Evolutionary conservation across 345 rosid genomes (phyloP), one percentile per base, ranked within the genome.

Genomic region (Aurinia saxatilis): DNA sequence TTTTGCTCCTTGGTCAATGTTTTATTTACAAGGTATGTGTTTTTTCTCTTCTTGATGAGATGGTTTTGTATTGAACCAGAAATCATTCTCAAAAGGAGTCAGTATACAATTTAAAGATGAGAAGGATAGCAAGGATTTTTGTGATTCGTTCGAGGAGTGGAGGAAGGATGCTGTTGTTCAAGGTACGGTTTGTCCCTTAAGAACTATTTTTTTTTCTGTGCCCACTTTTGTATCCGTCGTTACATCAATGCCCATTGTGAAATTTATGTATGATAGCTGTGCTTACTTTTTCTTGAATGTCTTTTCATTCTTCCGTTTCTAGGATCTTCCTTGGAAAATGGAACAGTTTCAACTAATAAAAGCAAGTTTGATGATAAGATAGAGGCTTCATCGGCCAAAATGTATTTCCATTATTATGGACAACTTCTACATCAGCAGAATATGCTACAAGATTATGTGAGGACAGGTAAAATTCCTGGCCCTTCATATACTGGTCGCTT

Each of bases 371-470:
- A 90, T 53, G 75, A 75, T 56, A 93, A 93, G 74, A 88, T 93
- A 38, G 99, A 93, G 67, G 46, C 96, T 31, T 81, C 96, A 17
- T 93, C 99, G 14, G 95, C 99, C 37, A 93, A 93, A 78, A 90
- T 93, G 97, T 93, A 93, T 78, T 93, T 93, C 66, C 97, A 93
- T 79, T 93, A 93, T 63, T 93, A 93, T 61, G 99, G 97, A 44
- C 97, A 93, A 57, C 79, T 93, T 69, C 78, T 93, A 27, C 99
- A 93, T 60, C 99, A 93, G 80, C 99, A 93, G 67, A 93, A 93
- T 67, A 93, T 93, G 99, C 76, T 93, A 13, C 99, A 93, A 73
- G 99, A 93, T 78, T 93, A 90, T 63, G 97, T 93, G 81, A 85
- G 99, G 72, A 93, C 99, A 85, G 97, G 99, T 90, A 60, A 80